Evolutionary conservation across 169 alveolate genomes (phyloP).

Genomic region (Plasmodium billcollinsi): DNA sequence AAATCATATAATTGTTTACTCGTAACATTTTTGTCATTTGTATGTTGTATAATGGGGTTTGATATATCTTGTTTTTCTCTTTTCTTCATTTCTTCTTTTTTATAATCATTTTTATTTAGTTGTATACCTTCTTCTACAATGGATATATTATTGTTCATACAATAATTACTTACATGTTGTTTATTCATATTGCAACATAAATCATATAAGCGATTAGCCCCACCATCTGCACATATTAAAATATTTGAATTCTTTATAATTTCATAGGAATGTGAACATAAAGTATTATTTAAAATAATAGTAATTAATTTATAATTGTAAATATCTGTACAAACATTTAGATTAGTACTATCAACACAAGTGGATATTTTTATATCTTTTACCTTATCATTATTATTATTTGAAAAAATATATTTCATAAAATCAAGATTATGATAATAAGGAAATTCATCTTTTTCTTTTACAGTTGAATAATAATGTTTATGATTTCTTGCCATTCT

Average conservation of each 20-base stretch:
- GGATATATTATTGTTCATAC: not conserved
- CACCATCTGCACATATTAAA: constrained; percentile 77
- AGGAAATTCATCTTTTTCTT: not conserved
- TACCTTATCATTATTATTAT: constrained; percentile 10
- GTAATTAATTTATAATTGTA: constrained; percentile 18
- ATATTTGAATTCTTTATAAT: constrained; percentile 52
- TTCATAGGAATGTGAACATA: constrained; percentile 22
- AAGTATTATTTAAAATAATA: constrained; percentile 43
- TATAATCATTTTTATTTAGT: not conserved
- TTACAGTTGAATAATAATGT: not conserved
- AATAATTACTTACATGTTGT: not conserved
- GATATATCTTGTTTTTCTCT: not conserved
- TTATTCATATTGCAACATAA: constrained; percentile 8
- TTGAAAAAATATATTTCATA: constrained; percentile 69
- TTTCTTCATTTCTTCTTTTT: not conserved
- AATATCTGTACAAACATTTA: not conserved
- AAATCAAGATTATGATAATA: constrained; percentile 58
- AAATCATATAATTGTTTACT: not conserved
- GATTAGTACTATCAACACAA: not conserved
- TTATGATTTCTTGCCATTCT: not conserved
- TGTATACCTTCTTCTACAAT: not conserved
- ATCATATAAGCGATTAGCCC: constrained; percentile 65
- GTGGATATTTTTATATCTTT: not conserved
- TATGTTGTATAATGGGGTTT: not conserved
- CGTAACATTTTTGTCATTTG: not conserved